Conservation (phyloP, 1,284 basidiomycete species). For the Leccinum subrobustum region DNA sequence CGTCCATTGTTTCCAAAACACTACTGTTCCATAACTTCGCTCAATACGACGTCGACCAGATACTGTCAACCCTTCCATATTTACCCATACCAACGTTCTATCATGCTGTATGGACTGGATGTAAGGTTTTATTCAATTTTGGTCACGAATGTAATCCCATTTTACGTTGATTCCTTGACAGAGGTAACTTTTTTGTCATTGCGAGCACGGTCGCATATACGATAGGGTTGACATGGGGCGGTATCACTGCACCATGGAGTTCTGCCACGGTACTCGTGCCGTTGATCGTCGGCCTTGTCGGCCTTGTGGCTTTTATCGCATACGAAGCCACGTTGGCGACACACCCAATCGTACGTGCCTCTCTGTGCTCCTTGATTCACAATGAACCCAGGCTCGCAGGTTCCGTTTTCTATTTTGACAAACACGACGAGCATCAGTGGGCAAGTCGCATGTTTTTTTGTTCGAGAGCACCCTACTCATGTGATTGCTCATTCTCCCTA, state of each 20-base stretch:
- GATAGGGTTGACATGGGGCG: conserved; percentile 16
- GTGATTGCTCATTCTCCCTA: not conserved
- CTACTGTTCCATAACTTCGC: too few species aligned
- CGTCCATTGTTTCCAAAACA: too few species aligned
- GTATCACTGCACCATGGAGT: conserved; percentile 37
- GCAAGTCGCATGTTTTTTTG: not conserved
- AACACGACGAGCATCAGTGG: conserved; percentile 17
- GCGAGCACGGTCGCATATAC: conserved; percentile 12
- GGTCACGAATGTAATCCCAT: not conserved
- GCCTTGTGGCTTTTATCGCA: conserved; percentile 1
- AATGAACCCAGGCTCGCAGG: not conserved
- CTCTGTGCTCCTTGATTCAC: not conserved
- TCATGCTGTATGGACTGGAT: conserved; percentile 14
- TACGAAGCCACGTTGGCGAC: conserved; percentile 15
- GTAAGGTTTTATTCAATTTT: not conserved
- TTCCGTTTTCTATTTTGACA: conserved; percentile 15
- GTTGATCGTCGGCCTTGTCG: conserved; percentile 34
- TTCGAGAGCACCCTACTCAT: not conserved
- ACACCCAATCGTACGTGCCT: conserved; percentile 16
- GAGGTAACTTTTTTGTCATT: conserved; percentile 13
- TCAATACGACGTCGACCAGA: too few species aligned
- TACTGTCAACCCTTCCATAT: too few species aligned
- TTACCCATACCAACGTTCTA: too few species aligned
- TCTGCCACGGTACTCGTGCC: conserved; percentile 42
- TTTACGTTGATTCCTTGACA: not conserved